Base-by-base conservation (phyloP, 2,329 filamentous ascomycete genomes). In the Fusarium musae region DNA sequence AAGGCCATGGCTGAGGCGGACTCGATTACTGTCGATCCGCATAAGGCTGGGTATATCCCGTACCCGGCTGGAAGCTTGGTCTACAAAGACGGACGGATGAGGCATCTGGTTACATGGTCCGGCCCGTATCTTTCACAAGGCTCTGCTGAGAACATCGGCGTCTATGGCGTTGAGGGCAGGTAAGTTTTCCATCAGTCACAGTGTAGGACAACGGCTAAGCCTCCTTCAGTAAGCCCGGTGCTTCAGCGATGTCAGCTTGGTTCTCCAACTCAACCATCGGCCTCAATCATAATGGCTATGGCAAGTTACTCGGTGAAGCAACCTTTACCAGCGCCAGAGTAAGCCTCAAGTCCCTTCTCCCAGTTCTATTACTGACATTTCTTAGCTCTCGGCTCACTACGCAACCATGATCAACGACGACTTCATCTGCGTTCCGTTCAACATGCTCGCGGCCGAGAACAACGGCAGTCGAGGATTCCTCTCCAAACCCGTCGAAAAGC, bases 1-100 rank as follows among this genome's bases (percentile, higher is more conserved):
- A 80, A 78, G 40, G 82, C 81, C 2, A 73, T 86, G 65, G 77
- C 79, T 21, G 72, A 81, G 16, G 82, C 82, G 4, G 84, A 86
- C 72, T 85, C 83, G 0, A 83, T 86, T 37, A 87, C 85, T 0
- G 82, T 87, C 11, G 85, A 87, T 63, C 85, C 85, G 0, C 84
- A 87, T 66, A 87, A 86, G 63, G 80, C 83, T 5, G 85, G 84
- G 0, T 86, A 87, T 46, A 83, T 86, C 32, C 83, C 82, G 0
- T 86, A 87, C 61, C 85, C 85, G 0, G 84, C 84, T 0, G 84
- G 85, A 8, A 81, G 81, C 3, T 64, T 86, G n/a, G 81, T 80
- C 10, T 86, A 86, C 56, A 79, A 81, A 2, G 85, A 86, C 50
- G 84, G 79, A 2, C 74, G 84, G 2, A 85, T 86, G 82, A 77